Evolutionary conservation across 305 asterid species (phyloP), one percentile per base, ranked within the genome.

Genomic region (Nicotiana rustica): DNA sequence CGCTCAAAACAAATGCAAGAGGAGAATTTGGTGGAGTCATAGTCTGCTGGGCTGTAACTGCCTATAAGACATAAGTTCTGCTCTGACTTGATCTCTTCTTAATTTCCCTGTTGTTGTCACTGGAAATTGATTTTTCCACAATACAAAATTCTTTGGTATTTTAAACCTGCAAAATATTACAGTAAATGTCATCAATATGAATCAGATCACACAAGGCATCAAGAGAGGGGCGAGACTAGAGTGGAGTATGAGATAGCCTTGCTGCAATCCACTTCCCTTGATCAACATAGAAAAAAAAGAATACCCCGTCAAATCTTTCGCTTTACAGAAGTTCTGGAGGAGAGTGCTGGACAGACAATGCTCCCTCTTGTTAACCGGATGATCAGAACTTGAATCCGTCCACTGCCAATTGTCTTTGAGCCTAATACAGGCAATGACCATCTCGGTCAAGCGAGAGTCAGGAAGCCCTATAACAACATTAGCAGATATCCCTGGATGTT

Each of bases 91-190:
- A 67, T 92, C 97, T 84, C 98, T 92, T 88, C 85, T 94, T 83
- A 95, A 55, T 84, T 95, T 95, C 80, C 97, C 98, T 33, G 95
- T 93, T 57, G 93, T 90, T 62, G 98, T 94, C 85, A 87, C 14
- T 52, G 98, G 98, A 85, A 94, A 95, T 75, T 89, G 80, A 56
- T 84, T 83, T 80, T 80, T 83, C 99, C 98, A 94, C 80, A 86
- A 14, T 3, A 94, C 81, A 83, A 86, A 89, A 62, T 83, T 89
- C 82, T 83, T 92, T n/a, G 98, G 98, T 84, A 95, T 90, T 83
- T 95, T 95, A 78, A 91, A 95, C 86, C 98, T 95, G 96, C 91
- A 73, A 76, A 35, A 19, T 55, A 60, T 52, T 38, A 52, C 49
- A 55, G 75, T 13, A 81, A 17, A 35, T 31, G 62, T 36, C 33